These are phyloP conservation scores for Croton setiger DNA, from an alignment of 441 rosid genomes.

Conservation along the genomic window DNA sequence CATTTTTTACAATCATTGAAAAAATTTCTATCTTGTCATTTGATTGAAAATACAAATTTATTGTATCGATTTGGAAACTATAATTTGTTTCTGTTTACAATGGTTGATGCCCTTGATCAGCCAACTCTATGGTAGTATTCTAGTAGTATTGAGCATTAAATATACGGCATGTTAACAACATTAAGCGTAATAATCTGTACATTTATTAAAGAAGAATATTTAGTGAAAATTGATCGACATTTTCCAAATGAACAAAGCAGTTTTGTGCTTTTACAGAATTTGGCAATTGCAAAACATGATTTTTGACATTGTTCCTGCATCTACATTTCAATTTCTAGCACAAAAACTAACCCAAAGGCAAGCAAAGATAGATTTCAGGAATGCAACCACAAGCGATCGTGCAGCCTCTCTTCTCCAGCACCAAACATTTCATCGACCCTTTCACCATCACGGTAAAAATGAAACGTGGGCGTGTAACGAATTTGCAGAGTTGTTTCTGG, in stretches of 20 bases:
- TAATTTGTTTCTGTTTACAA: background rate
- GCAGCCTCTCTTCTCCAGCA: conserved; percentile 85
- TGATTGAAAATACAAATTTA: background rate
- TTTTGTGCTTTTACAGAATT: conserved; percentile 3
- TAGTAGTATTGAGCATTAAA: no score
- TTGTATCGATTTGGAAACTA: conserved; percentile 4
- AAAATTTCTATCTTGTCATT: conserved; percentile 4
- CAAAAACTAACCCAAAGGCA: background rate
- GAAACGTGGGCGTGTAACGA: conserved; percentile 92
- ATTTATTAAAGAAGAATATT: background rate
- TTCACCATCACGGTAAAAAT: conserved; percentile 82
- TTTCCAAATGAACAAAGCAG: background rate
- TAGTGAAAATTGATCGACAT: background rate
- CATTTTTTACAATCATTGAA: background rate
- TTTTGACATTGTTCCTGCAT: background rate
- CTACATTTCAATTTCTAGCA: background rate
- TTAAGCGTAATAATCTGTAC: no score
- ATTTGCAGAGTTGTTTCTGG: conserved; percentile 82
- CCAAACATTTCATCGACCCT: conserved; percentile 95
- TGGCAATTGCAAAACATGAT: background rate
- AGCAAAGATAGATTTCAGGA: conserved; percentile 41
- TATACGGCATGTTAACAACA: no score
- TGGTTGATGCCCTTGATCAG: background rate
- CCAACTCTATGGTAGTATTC: no score
- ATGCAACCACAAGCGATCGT: conserved; percentile 93